phyloP scores from a whole-genome alignment of 305 asterid genomes.

The Plantago coronopus region DNA sequence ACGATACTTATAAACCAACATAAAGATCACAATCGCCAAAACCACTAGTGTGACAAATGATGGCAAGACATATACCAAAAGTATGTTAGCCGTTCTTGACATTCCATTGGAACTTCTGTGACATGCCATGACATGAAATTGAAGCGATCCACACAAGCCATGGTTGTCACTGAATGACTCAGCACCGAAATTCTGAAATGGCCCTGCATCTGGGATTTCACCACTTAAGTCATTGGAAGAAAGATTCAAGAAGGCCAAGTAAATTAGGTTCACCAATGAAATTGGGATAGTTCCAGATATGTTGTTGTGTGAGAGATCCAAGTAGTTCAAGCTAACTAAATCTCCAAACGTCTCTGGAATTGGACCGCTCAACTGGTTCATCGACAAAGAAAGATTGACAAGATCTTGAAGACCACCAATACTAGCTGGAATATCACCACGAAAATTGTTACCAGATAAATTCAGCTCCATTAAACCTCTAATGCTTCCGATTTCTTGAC shows the following conservation, averaged over 20 bases:
- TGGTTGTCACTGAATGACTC: constrained; percentile 21
- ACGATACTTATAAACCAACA: not conserved
- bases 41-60: not conserved
- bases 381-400: constrained; percentile 7
- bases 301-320: constrained; percentile 26
- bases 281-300: constrained; percentile 20
- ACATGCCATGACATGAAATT: constrained; percentile 15
- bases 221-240: constrained; percentile 24
- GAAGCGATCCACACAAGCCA: constrained; percentile 22
- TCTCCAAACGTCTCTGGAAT: constrained; percentile 20
- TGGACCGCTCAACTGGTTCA: constrained; percentile 18
- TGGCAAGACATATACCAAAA: not conserved
- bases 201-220: constrained; percentile 31
- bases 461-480: not conserved
- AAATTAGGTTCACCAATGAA: constrained; percentile 9
- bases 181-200: constrained; percentile 16
- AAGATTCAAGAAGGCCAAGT: constrained; percentile 20
- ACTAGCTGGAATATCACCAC: constrained; percentile 19
- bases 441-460: constrained; percentile 18
- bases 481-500: constrained; percentile 19
- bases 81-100: not conserved
- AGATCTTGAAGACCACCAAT: constrained; percentile 22
- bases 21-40: not conserved
- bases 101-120: not conserved
- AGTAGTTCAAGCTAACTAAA: constrained; percentile 6